Evolutionary conservation across 495 filamentous ascomycete species (phyloP), one percentile per base, ranked within the genome.

Genomic region (Penicillium coffeae): DNA sequence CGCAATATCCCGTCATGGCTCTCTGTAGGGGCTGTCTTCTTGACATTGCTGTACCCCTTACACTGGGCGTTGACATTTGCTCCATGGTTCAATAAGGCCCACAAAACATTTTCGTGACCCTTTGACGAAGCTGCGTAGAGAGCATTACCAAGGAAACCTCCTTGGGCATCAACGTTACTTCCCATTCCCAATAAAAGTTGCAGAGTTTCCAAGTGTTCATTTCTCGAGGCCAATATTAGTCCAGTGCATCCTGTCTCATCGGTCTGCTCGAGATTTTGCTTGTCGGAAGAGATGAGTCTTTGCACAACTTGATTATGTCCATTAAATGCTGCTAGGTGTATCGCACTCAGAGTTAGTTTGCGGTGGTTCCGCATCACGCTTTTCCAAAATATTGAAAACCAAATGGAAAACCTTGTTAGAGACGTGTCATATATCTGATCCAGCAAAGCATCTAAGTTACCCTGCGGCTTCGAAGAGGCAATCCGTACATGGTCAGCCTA

Each of bases 401-500:
- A 59, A 4, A 52, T 9, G 25, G 15, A 39, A 18, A 55, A 55
- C 37, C 18, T 1, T 20, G 32, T 41, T 18, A 10, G 5, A 39
- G 10, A 40, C 13, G 18, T 50, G 35, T 48, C 27, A 37, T 59
- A 59, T 10, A 59, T 8, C 35, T 47, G 48, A n/a, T 45, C n/a
- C n/a, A n/a, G n/a, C n/a, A n/a, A n/a, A n/a, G n/a, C n/a, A n/a
- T n/a, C n/a, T 40, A 10, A 62, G 22, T 36, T 41, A 33, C 8
- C 42, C 20, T 1, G 21, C 14, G n/a, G 42, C 43, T 21, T 42
- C 12, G 33, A 19, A 25, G 33, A n/a, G 16, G 37, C 41, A 21
- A 44, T 48, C 42, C 61, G 49, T 35, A 49, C 41, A 21, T 64
- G 61, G 43, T 58, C 55, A 0, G 58, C 40, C 61, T 58, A 64